These are phyloP conservation scores for Emmonsiellopsis sp. DNA, from an alignment of 2,329 filamentous ascomycete genomes.

Conservation along the genomic window DNA sequence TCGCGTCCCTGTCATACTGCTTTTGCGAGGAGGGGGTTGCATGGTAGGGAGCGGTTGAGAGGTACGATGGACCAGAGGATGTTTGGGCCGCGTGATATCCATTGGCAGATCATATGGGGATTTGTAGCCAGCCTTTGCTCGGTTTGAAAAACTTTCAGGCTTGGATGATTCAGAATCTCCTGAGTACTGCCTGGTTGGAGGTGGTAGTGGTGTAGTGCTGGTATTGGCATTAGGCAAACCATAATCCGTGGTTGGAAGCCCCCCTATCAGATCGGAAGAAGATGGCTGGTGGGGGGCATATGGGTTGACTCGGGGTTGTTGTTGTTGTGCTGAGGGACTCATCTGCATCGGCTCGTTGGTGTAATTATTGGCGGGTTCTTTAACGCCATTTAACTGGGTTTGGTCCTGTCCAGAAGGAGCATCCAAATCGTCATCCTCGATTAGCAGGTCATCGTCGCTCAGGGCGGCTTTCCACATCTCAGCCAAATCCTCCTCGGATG, in stretches of 20 bases:
- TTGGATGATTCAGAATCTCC: constrained; percentile 26
- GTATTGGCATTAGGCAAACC: neutral
- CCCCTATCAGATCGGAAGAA: constrained; percentile 38
- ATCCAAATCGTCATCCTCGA: constrained; percentile 72
- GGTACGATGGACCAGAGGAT: constrained; percentile 34
- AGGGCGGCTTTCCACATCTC: constrained; percentile 79
- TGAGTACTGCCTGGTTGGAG: neutral
- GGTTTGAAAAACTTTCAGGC: constrained; percentile 79
- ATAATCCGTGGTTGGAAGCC: constrained; percentile 20
- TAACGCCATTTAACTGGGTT: constrained; percentile 38
- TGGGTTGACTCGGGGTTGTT: constrained; percentile 23
- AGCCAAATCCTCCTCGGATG: constrained; percentile 54
- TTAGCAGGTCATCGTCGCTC: constrained; percentile 58
- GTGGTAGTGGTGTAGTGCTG: neutral
- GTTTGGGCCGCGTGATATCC: constrained; percentile 58
- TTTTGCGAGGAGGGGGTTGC: constrained; percentile 52
- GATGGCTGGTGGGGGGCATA: constrained; percentile 46
- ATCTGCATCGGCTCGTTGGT: neutral
- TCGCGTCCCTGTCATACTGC: constrained; percentile 45
- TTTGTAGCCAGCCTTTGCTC: constrained; percentile 81
- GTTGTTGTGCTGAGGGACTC: neutral
- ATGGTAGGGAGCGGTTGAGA: constrained; percentile 33
- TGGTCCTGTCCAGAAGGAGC: neutral
- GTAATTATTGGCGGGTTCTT: neutral
- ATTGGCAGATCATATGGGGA: constrained; percentile 94